phyloP scores from a whole-genome alignment of 371 early-diverging fungal genomes.

The Mortierella sp. region DNA sequence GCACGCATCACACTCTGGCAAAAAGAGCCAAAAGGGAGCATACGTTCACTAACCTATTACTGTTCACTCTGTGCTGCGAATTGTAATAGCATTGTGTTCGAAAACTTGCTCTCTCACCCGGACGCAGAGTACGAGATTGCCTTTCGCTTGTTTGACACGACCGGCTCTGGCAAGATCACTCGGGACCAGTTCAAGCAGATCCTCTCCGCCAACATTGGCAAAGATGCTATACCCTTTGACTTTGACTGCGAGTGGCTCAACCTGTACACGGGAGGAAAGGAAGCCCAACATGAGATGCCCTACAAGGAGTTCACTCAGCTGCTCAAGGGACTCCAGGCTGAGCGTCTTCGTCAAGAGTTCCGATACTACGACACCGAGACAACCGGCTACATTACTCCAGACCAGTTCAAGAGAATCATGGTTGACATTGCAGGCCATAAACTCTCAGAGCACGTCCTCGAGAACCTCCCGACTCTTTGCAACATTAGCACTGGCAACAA shows the following conservation, averaged over 20 bases:
- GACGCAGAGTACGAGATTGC: constrained; percentile 90
- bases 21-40: not conserved
- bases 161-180: constrained; percentile 73
- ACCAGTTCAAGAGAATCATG: constrained; percentile 77
- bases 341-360: constrained; percentile 86
- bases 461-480: constrained; percentile 77
- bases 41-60: not conserved
- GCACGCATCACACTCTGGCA: not conserved
- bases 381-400: constrained; percentile 76
- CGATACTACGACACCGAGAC: constrained; percentile 77
- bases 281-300: constrained; percentile 68
- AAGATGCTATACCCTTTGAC: constrained; percentile 76
- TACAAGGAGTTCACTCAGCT: constrained; percentile 88
- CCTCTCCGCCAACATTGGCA: constrained; percentile 69
- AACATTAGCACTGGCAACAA: constrained; percentile 71
- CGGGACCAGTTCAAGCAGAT: constrained; percentile 78
- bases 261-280: constrained; percentile 75
- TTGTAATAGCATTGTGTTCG: constrained; percentile 65
- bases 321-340: constrained; percentile 82
- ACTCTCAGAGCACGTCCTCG: constrained; percentile 77
- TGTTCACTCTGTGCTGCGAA: not conserved
- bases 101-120: constrained; percentile 78
- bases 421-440: constrained; percentile 77
- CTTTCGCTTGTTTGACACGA: constrained; percentile 78
- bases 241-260: constrained; percentile 83